Percentiles rank a stretch among this genome's conserved stretches.
Conservation (phyloP, 2,329 filamentous ascomycete genomes). For the Chrysosporium queenslandicum region DNA sequence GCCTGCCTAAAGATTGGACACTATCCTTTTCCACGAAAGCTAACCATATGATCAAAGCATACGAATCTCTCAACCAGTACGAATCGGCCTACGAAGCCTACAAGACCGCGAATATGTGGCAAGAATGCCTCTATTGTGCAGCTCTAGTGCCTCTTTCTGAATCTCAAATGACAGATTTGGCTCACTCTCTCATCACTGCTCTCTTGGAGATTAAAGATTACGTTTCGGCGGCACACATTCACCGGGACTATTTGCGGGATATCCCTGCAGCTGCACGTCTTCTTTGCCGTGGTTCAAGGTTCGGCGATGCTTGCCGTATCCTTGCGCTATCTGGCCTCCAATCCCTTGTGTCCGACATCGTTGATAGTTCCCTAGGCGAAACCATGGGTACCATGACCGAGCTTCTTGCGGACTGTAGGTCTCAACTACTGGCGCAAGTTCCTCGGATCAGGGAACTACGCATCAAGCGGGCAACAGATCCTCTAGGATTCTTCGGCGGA, state of each 20-base stretch:
- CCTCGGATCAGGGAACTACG: slow-evolving; percentile 77
- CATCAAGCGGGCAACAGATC: slow-evolving; percentile 69
- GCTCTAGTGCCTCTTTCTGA: slow-evolving; percentile 55
- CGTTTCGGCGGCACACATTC: slow-evolving; percentile 64
- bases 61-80: slow-evolving; percentile 73
- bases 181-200: slow-evolving; percentile 64
- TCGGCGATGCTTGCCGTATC: slow-evolving; percentile 78
- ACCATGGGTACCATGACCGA: slow-evolving; percentile 75
- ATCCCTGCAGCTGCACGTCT: slow-evolving; percentile 60
- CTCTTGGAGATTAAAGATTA: slow-evolving; percentile 70
- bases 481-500: slow-evolving; percentile 79
- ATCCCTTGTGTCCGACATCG: slow-evolving; percentile 54
- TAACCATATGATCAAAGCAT: slow-evolving; percentile 42
- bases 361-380: slow-evolving; percentile 73
- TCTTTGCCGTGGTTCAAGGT: slow-evolving; percentile 78
- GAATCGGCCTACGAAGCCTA: slow-evolving; percentile 70
- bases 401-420: slow-evolving; percentile 84
- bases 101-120: slow-evolving; percentile 76
- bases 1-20: slow-evolving; percentile 7
- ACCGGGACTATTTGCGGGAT: slow-evolving; percentile 70
- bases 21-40: background rate
- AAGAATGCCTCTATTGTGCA: slow-evolving; percentile 75
- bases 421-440: slow-evolving; percentile 72
- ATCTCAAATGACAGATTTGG: slow-evolving; percentile 56
- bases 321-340: slow-evolving; percentile 51